These are phyloP conservation scores for Beta corolliflora DNA, from an alignment of 179 eudicot genomes.

Conservation along the genomic window DNA sequence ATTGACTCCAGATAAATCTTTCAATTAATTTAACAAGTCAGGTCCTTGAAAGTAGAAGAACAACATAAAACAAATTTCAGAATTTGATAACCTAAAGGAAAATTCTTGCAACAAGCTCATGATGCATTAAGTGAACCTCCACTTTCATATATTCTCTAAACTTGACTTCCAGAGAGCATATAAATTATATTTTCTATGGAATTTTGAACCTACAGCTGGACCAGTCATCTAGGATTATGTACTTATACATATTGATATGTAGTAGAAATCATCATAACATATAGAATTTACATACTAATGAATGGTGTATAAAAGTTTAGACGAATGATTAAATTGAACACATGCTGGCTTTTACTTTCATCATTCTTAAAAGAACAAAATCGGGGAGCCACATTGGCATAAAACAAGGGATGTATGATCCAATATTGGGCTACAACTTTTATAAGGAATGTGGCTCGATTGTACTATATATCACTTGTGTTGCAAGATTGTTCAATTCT, in stretches of 20 bases:
- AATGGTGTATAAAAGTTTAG: constrained; percentile 16
- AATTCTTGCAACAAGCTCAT: too few relatives aligned
- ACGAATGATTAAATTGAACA: constrained; percentile 22
- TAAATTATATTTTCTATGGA: too few relatives aligned
- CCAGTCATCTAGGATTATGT: too few relatives aligned
- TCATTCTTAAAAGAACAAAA: constrained; percentile 19
- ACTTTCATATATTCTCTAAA: too few relatives aligned
- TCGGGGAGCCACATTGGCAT: constrained; percentile 22
- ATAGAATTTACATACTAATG: background rate
- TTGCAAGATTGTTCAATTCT: constrained; percentile 25
- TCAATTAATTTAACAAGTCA: too few relatives aligned
- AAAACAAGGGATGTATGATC: constrained; percentile 27
- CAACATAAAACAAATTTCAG: too few relatives aligned
- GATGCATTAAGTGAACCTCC: too few relatives aligned
- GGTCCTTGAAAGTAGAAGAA: too few relatives aligned
- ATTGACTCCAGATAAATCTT: too few relatives aligned
- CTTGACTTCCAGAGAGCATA: too few relatives aligned
- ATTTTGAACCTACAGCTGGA: too few relatives aligned
- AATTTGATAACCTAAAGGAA: too few relatives aligned
- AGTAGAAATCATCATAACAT: background rate
- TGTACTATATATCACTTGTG: constrained; percentile 25
- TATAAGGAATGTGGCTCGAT: constrained; percentile 17
- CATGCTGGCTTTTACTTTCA: constrained; percentile 27
- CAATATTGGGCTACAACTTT: constrained; percentile 20
- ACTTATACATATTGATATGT: background rate